Base-by-base conservation (phyloP, 2,329 filamentous ascomycete genomes). In the Sphaceloma murrayae region DNA sequence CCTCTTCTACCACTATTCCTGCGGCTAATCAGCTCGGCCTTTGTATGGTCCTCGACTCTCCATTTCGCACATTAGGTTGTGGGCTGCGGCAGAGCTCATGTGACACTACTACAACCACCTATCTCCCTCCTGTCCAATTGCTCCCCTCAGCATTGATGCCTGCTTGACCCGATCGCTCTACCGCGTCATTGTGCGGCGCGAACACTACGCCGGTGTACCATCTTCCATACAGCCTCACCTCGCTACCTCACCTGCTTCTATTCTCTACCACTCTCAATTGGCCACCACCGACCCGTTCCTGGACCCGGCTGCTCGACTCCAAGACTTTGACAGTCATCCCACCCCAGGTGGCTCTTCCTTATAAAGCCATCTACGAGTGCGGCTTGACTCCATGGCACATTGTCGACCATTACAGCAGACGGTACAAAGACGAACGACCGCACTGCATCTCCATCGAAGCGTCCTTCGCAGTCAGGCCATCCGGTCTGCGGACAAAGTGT, bases 11-110 rank as follows among this genome's bases (percentile, higher is more conserved):
- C 6, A 27, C 10, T 30, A 13, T 16, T 17, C 10, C 36, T 22
- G 16, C 22, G 36, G 24, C 36, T 30, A 40, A 40, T 40, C 36
- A 40, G 36, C 36, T 40, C 19, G 19, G 26, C 36, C 16, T 29
- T 27, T 29, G 7, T 27, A 29, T 40, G 36, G 36, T 22, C n/a
- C 22, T 40, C 36, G 36, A 26, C 36, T 40, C 36, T 29, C 24
- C 13, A 40, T n/a, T 10, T 40, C 10, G 11, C 18, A 14, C 36
- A 7, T 40, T 29, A 26, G 5, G 14, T 26, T 40, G 24, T 19
- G 10, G 22, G 30, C 13, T 26, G 36, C 36, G 36, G 36, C 36
- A 40, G 16, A 18, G 17, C 21, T 18, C 34, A 13, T 21, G 19
- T 38, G 34, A 38, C 34, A 40, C 16, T 22, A 9, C 22, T 7